phyloP scores from a whole-genome alignment of 2,329 filamentous ascomycete genomes.

The Hirsutella rhossiliensis region DNA sequence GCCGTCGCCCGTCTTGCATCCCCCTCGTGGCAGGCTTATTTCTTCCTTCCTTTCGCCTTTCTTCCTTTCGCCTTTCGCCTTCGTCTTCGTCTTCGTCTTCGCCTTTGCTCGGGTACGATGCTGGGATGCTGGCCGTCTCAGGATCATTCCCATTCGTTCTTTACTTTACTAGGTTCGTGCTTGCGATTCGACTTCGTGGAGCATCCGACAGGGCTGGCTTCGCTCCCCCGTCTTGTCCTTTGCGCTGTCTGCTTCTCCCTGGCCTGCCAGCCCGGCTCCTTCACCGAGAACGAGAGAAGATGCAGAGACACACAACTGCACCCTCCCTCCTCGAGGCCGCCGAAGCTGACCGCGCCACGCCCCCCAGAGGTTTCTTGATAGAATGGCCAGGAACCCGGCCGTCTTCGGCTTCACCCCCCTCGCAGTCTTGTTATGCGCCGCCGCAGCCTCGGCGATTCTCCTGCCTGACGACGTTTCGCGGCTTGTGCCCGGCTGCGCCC shows the following conservation, averaged over 20 bases:
- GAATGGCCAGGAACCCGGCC: constrained; percentile 27
- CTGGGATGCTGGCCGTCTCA: constrained; percentile 25
- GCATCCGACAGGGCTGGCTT: too few relatives aligned
- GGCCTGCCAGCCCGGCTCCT: too few relatives aligned
- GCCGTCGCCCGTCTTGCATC: too few relatives aligned
- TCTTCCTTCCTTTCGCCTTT: not conserved
- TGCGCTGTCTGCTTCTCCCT: too few relatives aligned
- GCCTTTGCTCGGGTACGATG: constrained; percentile 10
- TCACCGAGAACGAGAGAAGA: not conserved
- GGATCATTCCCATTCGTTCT: constrained; percentile 3
- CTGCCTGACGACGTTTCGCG: constrained; percentile 26
- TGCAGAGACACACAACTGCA: too few relatives aligned
- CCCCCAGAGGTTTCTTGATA: constrained; percentile 28
- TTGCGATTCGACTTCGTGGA: too few relatives aligned
- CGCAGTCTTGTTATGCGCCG: constrained; percentile 14
- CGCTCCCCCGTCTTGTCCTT: too few relatives aligned
- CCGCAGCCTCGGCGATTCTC: constrained; percentile 14
- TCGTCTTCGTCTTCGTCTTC: not conserved
- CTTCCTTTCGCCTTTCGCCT: not conserved
- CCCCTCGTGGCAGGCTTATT: not conserved
- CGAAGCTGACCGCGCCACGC: too few relatives aligned
- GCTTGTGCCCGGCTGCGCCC: constrained; percentile 46
- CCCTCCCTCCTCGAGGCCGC: too few relatives aligned
- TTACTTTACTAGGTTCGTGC: constrained; percentile 1
- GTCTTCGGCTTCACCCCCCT: constrained; percentile 18